phyloP scores from a whole-genome alignment of 768 basidiomycete genomes.

The Lactifluus piperatus region DNA sequence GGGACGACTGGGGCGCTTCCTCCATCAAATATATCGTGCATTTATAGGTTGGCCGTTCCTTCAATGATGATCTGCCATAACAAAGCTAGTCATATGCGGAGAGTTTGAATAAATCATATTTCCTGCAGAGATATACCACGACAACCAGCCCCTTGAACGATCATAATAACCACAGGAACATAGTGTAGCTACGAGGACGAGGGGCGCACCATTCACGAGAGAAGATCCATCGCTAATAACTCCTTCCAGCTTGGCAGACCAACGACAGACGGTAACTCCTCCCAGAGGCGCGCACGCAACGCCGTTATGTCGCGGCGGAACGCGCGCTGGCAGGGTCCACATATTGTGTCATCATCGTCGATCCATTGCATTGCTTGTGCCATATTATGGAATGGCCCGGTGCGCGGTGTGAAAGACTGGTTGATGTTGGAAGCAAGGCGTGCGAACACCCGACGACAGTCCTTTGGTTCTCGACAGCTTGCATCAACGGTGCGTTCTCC shows the following conservation, averaged over 20 bases:
- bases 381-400: slow-evolving; percentile 48
- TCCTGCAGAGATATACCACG: neutral
- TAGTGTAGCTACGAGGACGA: neutral
- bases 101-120: slow-evolving; percentile 2
- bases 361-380: slow-evolving; percentile 34
- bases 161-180: neutral
- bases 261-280: slow-evolving; percentile 36
- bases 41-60: neutral
- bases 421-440: slow-evolving; percentile 36
- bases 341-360: slow-evolving; percentile 35
- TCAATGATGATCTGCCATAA: neutral
- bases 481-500: slow-evolving; percentile 25
- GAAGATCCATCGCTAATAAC: slow-evolving; percentile 28
- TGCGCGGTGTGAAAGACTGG: slow-evolving; percentile 41
- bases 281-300: slow-evolving; percentile 38
- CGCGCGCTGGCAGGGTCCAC: slow-evolving; percentile 34
- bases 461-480: slow-evolving; percentile 25
- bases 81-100: neutral
- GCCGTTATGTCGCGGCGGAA: slow-evolving; percentile 35
- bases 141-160: neutral
- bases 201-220: neutral
- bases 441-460: slow-evolving; percentile 37
- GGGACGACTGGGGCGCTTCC: neutral
- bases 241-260: slow-evolving; percentile 43
- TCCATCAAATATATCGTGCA: neutral